phyloP scores from a whole-genome alignment of 176 grass and related monocot genomes.

The Oryza rufipogon region DNA sequence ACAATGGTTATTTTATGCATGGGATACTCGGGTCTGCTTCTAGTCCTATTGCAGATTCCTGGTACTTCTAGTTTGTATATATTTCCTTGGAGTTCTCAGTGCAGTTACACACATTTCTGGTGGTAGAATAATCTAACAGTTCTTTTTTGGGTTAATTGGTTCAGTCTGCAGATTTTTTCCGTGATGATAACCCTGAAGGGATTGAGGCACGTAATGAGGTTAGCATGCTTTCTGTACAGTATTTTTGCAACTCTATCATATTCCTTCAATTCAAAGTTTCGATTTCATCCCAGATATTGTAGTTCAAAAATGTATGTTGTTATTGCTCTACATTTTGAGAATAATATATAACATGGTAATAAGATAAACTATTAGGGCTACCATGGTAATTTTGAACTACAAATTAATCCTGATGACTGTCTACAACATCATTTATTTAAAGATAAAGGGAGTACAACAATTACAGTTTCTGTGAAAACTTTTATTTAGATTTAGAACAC shows the following conservation, averaged over 20 bases:
- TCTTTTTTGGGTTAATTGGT: constrained; percentile 39
- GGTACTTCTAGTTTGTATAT: constrained; percentile 15
- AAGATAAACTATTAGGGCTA: constrained; percentile 24
- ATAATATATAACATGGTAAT: background rate
- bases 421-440: constrained; percentile 14
- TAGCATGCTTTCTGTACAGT: constrained; percentile 35
- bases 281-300: constrained; percentile 21
- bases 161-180: constrained; percentile 95
- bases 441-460: background rate
- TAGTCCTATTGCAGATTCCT: constrained; percentile 11
- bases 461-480: background rate
- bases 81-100: constrained; percentile 4
- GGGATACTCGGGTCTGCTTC: constrained; percentile 41
- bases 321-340: background rate
- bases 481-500: background rate
- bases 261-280: background rate
- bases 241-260: constrained; percentile 26
- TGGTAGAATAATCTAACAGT: constrained; percentile 32
- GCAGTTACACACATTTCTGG: constrained; percentile 19
- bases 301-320: constrained; percentile 2
- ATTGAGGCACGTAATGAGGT: constrained; percentile 98
- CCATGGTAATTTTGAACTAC: constrained; percentile 28
- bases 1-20: constrained; percentile 32
- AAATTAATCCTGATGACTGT: constrained; percentile 11
- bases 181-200: constrained; percentile 92